Percentiles rank a stretch among this genome's conserved stretches.
Conservation (phyloP, 805 yeast genomes). For the Candida michaelii region DNA sequence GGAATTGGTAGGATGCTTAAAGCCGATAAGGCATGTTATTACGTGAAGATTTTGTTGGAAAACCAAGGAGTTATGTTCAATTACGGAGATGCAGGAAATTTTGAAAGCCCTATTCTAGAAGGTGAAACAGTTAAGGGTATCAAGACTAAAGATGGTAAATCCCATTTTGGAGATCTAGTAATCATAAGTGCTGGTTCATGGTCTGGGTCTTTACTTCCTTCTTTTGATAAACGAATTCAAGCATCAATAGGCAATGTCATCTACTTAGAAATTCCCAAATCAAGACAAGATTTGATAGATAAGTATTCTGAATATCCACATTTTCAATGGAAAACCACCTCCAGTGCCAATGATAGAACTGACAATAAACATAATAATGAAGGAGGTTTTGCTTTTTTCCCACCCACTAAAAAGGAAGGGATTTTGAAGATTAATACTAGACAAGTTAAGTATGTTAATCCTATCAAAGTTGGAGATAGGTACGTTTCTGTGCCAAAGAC, state of each 20-base stretch:
- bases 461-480: conserved; percentile 1
- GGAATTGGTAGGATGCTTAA: conserved; percentile 32
- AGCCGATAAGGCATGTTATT: conserved; percentile 32
- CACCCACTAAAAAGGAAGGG: conserved; percentile 7
- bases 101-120: conserved; percentile 19
- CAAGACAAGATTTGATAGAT: conserved; percentile 23
- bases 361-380: not conserved
- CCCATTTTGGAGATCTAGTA: conserved; percentile 22
- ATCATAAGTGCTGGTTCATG: conserved; percentile 32
- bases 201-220: conserved; percentile 28
- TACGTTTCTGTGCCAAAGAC: conserved; percentile 5
- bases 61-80: conserved; percentile 33
- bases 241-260: conserved; percentile 39
- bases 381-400: conserved; percentile 9
- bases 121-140: conserved; percentile 17
- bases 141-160: conserved; percentile 24
- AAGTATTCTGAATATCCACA: conserved; percentile 36
- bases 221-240: conserved; percentile 35
- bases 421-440: conserved; percentile 9
- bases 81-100: conserved; percentile 24
- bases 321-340: conserved; percentile 27
- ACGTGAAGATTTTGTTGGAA: conserved; percentile 26
- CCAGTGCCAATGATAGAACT: conserved; percentile 5
- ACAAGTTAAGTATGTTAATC: conserved; percentile 9
- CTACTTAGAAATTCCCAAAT: conserved; percentile 33